phyloP scores from a whole-genome alignment of 2,329 filamentous ascomycete species.

The Xylaria multiplex region DNA sequence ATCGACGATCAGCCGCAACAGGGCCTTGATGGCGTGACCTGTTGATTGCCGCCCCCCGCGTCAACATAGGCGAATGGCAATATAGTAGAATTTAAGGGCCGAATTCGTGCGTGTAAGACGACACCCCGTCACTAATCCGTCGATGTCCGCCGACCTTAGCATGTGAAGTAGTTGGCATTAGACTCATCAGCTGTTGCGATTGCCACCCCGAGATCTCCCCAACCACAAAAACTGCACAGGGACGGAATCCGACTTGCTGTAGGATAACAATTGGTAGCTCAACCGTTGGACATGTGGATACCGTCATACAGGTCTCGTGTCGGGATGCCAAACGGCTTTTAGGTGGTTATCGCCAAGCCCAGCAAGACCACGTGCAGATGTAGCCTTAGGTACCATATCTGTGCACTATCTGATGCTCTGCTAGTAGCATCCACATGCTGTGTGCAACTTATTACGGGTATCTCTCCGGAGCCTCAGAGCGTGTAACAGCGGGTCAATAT shows the following conservation, averaged over 20 bases:
- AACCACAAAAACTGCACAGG: not conserved
- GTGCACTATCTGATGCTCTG: not conserved
- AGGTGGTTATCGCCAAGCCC: not conserved
- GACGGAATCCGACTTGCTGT: slow-evolving; percentile 1
- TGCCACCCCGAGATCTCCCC: slow-evolving; percentile 2
- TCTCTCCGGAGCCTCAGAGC: not conserved
- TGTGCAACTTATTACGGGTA: not conserved
- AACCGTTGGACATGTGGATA: slow-evolving; percentile 3
- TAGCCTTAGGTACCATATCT: not conserved
- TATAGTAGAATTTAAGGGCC: not conserved
- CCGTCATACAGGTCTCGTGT: not conserved
- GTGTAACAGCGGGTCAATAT: not conserved
- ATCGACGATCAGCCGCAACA: slow-evolving; percentile 29
- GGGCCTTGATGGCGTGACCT: not conserved
- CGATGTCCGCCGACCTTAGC: not conserved
- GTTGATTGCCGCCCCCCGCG: not conserved
- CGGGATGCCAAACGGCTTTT: slow-evolving; percentile 4
- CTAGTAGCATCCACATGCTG: not conserved
- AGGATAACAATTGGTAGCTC: not conserved
- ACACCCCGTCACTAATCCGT: not conserved
- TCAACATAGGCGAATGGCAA: not conserved
- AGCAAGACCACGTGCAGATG: not conserved
- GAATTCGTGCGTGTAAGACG: slow-evolving; percentile 2
- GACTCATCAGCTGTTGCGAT: not conserved
- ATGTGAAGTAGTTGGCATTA: not conserved